phyloP scores from a whole-genome alignment of 805 yeast species.

The Starmerella bombi region DNA sequence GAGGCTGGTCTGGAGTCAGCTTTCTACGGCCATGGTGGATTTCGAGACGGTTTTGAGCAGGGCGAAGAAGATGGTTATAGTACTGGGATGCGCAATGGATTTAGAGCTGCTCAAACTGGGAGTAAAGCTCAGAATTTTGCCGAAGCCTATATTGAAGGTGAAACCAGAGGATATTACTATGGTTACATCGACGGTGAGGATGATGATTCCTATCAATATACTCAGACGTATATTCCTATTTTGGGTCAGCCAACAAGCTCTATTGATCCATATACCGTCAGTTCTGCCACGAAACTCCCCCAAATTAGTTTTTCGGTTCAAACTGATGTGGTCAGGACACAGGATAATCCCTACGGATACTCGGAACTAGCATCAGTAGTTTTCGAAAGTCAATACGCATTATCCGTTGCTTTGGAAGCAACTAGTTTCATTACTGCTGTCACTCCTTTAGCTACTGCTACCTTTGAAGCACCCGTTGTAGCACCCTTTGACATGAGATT shows the following conservation, averaged over 20 bases:
- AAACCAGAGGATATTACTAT: constrained; percentile 8
- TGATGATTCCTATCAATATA: constrained; percentile 1
- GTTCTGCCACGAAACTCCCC: too few species aligned
- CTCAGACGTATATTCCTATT: constrained; percentile 8
- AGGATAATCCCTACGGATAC: too few species aligned
- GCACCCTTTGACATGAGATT: too few species aligned
- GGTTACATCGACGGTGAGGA: constrained; percentile 18
- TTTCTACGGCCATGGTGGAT: constrained; percentile 1
- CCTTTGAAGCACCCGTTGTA: too few species aligned
- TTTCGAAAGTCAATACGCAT: too few species aligned
- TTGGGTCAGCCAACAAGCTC: constrained; percentile 1
- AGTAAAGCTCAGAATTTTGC: background rate
- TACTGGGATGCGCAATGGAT: constrained; percentile 14
- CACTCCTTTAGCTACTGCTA: too few species aligned
- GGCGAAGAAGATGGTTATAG: constrained; percentile 12
- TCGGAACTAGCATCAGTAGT: too few species aligned
- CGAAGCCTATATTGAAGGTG: constrained; percentile 11
- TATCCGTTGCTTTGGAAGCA: too few species aligned
- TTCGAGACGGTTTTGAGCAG: constrained; percentile 3
- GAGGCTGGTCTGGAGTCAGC: background rate
- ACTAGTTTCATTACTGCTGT: too few species aligned
- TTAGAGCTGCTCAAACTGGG: constrained; percentile 11
- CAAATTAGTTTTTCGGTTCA: too few species aligned
- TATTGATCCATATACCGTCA: background rate
- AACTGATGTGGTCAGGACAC: too few species aligned